Conservation (phyloP, 2,329 filamentous ascomycete genomes). For the Xylaria sp. region DNA sequence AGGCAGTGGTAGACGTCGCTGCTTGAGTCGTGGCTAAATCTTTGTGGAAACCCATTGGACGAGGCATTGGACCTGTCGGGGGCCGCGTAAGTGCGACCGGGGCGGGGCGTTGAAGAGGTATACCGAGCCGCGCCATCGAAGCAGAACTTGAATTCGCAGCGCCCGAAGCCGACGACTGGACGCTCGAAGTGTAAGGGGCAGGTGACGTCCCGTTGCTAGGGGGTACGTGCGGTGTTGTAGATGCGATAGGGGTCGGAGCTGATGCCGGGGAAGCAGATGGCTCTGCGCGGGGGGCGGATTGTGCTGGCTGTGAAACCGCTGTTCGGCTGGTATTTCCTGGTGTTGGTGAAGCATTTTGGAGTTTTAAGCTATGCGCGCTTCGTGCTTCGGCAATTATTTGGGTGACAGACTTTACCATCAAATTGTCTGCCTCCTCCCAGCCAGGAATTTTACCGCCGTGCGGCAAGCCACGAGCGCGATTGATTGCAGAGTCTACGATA, state of each 20-base stretch:
- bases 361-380: constrained; percentile 41
- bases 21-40: constrained; percentile 27
- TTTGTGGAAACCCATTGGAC: constrained; percentile 41
- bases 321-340: constrained; percentile 33
- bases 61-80: constrained; percentile 40
- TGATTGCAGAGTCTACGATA: constrained; percentile 51
- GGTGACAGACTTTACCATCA: constrained; percentile 49
- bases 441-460: constrained; percentile 44
- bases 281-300: constrained; percentile 36
- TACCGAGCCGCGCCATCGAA: constrained; percentile 39
- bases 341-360: constrained; percentile 35
- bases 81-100: constrained; percentile 44
- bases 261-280: constrained; percentile 44
- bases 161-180: constrained; percentile 9
- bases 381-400: constrained; percentile 49
- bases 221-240: constrained; percentile 27
- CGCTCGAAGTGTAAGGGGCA: constrained; percentile 21
- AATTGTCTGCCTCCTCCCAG: constrained; percentile 49
- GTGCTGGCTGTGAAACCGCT: constrained; percentile 37
- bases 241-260: constrained; percentile 34
- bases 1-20: constrained; percentile 18
- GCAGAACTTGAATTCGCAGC: constrained; percentile 29
- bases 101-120: constrained; percentile 45
- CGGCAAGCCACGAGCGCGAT: constrained; percentile 49
- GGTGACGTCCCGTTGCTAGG: constrained; percentile 30